Conservation (phyloP, 257 asterid genomes). For the Solanum appendiculatum region DNA sequence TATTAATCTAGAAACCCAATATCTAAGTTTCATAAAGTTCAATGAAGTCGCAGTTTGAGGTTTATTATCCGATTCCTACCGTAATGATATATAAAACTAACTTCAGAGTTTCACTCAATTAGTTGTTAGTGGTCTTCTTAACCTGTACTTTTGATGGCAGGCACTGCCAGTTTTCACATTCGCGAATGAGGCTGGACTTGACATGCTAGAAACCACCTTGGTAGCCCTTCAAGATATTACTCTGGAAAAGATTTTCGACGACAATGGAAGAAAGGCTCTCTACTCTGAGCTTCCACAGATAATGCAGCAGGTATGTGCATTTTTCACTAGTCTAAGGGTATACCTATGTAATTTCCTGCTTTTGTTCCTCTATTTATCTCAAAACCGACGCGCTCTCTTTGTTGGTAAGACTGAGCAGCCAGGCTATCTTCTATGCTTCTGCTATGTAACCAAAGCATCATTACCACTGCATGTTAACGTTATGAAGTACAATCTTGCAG, state of each 20-base stretch:
- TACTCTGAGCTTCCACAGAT: conserved; percentile 84
- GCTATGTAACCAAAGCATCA: neutral
- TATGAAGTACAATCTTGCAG: neutral
- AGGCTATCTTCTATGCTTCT: neutral
- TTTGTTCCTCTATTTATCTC: neutral
- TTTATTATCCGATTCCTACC: neutral
- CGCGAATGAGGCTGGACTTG: conserved; percentile 91
- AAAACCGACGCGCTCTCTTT: neutral
- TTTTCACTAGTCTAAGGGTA: neutral
- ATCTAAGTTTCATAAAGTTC: neutral
- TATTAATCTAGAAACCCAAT: neutral
- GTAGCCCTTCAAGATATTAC: conserved; percentile 85
- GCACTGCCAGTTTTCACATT: conserved; percentile 84
- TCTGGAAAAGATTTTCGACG: conserved; percentile 74
- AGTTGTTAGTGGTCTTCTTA: neutral
- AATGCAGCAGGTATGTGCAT: conserved; percentile 57
- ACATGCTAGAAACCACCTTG: conserved; percentile 93
- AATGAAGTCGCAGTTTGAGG: neutral
- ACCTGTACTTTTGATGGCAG: conserved; percentile 25
- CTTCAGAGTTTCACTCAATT: neutral
- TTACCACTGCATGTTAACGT: neutral
- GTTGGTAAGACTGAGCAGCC: neutral
- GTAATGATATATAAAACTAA: neutral
- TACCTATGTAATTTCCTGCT: neutral
- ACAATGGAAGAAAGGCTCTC: conserved; percentile 61